Percentiles rank a stretch among this genome's conserved stretches.
These are phyloP conservation scores for Pyropia yezoensis DNA, from an alignment of 23 red algal species.

Conservation along the genomic window DNA sequence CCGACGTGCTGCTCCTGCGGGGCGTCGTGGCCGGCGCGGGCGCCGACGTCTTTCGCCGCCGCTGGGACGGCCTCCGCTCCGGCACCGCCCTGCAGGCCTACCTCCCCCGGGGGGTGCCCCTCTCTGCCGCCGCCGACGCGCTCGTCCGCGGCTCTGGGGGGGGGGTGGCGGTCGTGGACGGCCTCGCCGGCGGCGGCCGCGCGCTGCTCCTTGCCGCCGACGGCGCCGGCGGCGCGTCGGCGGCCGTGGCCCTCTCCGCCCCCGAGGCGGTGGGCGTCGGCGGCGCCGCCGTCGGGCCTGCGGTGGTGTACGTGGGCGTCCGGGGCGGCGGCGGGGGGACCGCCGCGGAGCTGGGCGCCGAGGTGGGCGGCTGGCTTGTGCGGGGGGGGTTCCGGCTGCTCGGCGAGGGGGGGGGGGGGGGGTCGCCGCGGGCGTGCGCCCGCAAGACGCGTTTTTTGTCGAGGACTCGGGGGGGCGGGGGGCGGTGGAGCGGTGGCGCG, in stretches of 20 bases:
- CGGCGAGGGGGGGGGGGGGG: conserved; percentile 31
- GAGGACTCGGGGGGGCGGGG: conserved; percentile 18
- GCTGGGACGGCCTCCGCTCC: conserved; percentile 57
- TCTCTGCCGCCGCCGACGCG: conserved; percentile 26
- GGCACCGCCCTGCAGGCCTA: conserved; percentile 41
- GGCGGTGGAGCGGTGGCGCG: conserved; percentile 47
- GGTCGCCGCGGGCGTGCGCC: conserved; percentile 21
- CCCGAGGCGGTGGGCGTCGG: conserved; percentile 31
- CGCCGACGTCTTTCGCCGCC: conserved; percentile 55
- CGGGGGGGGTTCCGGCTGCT: conserved; percentile 13
- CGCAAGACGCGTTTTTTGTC: conserved; percentile 58
- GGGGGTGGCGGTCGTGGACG: conserved; percentile 32
- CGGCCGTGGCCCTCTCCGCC: conserved; percentile 39
- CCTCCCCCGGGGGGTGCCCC: conserved; percentile 11
- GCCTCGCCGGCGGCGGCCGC: conserved; percentile 38
- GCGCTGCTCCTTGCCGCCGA: conserved; percentile 39
- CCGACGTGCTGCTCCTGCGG: conserved; percentile 48
- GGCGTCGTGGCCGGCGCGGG: conserved; percentile 26
- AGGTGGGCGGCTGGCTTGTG: conserved; percentile 47
- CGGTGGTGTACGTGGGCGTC: conserved; percentile 44
- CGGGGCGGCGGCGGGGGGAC: conserved; percentile 34
- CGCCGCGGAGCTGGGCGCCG: conserved; percentile 23
- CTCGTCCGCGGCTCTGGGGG: conserved; percentile 25
- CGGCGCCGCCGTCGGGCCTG: conserved; percentile 19
- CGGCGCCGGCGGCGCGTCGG: conserved; percentile 42